Conservation (phyloP, 176 grass and related monocot genomes). For the Dactylis glomerata region DNA sequence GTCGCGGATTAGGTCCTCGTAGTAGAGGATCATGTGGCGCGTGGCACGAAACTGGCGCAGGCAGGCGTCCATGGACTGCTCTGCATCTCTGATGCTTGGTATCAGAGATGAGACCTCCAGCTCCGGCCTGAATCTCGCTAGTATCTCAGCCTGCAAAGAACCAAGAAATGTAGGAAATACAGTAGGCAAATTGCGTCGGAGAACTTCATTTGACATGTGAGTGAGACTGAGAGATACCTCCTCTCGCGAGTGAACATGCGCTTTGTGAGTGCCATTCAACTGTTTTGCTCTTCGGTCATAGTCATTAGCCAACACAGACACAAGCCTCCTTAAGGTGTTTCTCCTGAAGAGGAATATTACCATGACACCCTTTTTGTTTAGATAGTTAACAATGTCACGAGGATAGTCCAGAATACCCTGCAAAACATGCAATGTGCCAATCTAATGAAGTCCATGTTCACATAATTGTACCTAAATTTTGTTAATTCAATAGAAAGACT, state of each 20-base stretch:
- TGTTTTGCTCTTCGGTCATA: slow-evolving; percentile 80
- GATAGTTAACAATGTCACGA: slow-evolving; percentile 57
- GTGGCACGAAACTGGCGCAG: slow-evolving; percentile 50
- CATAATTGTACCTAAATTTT: background rate
- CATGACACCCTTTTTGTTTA: slow-evolving; percentile 65
- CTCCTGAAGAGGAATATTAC: slow-evolving; percentile 93
- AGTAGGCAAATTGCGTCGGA: background rate
- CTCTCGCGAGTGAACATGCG: slow-evolving; percentile 83
- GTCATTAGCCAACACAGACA: slow-evolving; percentile 79
- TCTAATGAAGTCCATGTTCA: background rate
- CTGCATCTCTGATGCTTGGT: slow-evolving; percentile 45
- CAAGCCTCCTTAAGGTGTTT: slow-evolving; percentile 65
- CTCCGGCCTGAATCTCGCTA: slow-evolving; percentile 77
- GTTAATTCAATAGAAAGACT: background rate
- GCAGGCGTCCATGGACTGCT: slow-evolving; percentile 46
- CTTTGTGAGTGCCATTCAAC: slow-evolving; percentile 87
- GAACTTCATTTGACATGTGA: background rate
- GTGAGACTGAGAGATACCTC: slow-evolving; percentile 43
- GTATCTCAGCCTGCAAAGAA: slow-evolving; percentile 64
- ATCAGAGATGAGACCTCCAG: slow-evolving; percentile 53
- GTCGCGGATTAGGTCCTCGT: slow-evolving; percentile 75
- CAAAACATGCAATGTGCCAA: background rate
- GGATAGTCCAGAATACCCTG: slow-evolving; percentile 68
- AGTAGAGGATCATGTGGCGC: slow-evolving; percentile 73
- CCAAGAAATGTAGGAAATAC: background rate